Conservation (phyloP, 805 yeast species). For the Saccharomycopsis sp. region DNA sequence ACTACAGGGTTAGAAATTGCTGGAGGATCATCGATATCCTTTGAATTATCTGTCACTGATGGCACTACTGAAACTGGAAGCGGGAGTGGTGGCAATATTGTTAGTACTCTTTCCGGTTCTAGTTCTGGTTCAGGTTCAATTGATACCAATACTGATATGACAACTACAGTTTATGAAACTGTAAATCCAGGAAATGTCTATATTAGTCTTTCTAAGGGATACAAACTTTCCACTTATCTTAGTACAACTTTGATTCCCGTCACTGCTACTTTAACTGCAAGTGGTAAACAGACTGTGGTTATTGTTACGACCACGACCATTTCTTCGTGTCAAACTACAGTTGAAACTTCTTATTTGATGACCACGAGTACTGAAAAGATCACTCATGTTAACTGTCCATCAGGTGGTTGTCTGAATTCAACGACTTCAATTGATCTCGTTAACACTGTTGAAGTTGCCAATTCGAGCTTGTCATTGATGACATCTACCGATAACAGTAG, state of each 20-base stretch:
- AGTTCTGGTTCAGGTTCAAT: background rate
- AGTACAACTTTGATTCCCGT: conserved; percentile 16
- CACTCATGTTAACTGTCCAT: background rate
- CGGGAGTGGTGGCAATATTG: background rate
- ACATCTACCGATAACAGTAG: background rate
- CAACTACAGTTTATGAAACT: background rate
- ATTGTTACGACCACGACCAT: conserved; percentile 14
- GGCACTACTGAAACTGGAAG: background rate
- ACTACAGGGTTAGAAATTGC: conserved; percentile 15
- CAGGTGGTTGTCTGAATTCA: too few species aligned
- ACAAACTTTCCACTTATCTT: conserved; percentile 9
- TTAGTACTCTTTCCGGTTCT: background rate
- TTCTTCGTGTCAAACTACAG: conserved; percentile 11
- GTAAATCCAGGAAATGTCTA: conserved; percentile 1
- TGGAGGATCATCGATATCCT: conserved; percentile 11
- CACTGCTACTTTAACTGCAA: conserved; percentile 12
- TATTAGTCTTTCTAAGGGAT: conserved; percentile 9
- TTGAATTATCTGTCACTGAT: conserved; percentile 1
- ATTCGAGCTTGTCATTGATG: background rate
- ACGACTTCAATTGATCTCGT: background rate
- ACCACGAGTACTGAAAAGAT: conserved; percentile 1
- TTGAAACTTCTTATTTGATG: conserved; percentile 12
- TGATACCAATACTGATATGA: background rate
- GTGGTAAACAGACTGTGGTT: conserved; percentile 12
- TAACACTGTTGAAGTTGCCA: background rate